phyloP scores from a whole-genome alignment of 768 basidiomycete genomes.

The Termitomyces sp. region DNA sequence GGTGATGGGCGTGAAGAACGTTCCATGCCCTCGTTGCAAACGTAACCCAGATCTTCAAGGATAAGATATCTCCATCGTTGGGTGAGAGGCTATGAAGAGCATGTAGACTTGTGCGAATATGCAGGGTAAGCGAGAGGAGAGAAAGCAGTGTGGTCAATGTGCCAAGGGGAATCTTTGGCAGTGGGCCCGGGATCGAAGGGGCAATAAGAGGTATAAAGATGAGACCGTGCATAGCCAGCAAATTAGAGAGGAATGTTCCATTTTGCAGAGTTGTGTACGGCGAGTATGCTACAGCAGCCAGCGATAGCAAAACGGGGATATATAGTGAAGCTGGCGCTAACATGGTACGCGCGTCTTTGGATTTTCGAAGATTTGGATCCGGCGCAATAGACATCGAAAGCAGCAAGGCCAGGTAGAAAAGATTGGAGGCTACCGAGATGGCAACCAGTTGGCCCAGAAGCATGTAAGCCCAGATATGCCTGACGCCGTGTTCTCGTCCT shows the following conservation, averaged over 20 bases:
- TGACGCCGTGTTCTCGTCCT: conserved; percentile 39
- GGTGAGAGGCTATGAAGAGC: not conserved
- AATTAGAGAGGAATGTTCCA: conserved; percentile 49
- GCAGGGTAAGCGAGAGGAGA: conserved; percentile 1
- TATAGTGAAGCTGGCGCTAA: conserved; percentile 26
- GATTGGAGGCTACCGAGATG: conserved; percentile 59
- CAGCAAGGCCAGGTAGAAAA: conserved; percentile 54
- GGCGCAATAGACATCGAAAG: conserved; percentile 22
- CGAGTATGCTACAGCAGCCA: conserved; percentile 38
- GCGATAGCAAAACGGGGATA: conserved; percentile 39
- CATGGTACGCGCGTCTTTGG: not conserved
- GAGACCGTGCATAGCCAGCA: conserved; percentile 58
- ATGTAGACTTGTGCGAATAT: not conserved
- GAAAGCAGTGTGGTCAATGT: not conserved
- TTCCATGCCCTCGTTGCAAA: conserved; percentile 24
- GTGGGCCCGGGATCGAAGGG: conserved; percentile 1
- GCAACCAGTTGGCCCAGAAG: conserved; percentile 71
- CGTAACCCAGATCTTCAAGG: conserved; percentile 16
- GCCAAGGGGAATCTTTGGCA: not conserved
- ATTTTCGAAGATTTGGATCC: not conserved
- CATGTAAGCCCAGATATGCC: conserved; percentile 64
- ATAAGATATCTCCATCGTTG: not conserved
- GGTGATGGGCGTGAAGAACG: conserved; percentile 48
- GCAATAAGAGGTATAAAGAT: conserved; percentile 50
- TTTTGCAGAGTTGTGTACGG: conserved; percentile 35